phyloP scores from a whole-genome alignment of 495 filamentous ascomycete species.

The Aspergillus cavernicola region DNA sequence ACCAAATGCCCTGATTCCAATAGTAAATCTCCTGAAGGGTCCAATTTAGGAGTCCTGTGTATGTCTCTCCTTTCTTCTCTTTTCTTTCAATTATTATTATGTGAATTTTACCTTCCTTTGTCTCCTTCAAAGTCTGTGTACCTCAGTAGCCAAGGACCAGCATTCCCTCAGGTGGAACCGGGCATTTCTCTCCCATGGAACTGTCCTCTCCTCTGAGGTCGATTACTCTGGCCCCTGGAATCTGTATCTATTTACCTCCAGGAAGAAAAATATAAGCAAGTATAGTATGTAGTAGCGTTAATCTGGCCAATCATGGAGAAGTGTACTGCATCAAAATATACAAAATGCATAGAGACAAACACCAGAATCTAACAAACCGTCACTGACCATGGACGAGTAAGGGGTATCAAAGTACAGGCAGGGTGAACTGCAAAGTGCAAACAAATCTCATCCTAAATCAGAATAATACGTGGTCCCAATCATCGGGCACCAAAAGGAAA shows the following conservation, averaged over 20 bases:
- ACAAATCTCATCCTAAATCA: conserved; percentile 17
- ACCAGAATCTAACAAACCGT: conserved; percentile 1
- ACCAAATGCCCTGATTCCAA: conserved; percentile 1
- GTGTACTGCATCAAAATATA: background rate
- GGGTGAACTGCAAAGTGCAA: conserved; percentile 14
- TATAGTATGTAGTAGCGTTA: too few relatives aligned
- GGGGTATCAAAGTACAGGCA: conserved; percentile 28
- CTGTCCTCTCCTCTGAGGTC: too few relatives aligned
- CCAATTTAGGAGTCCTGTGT: background rate
- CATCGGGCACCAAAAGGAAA: conserved; percentile 5
- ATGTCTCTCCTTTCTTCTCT: background rate
- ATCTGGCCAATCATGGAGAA: background rate
- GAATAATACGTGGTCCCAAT: conserved; percentile 23
- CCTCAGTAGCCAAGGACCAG: background rate
- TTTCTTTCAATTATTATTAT: background rate
- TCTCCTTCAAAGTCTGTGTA: background rate
- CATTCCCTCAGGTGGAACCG: background rate
- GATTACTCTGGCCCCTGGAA: too few relatives aligned
- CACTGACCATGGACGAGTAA: conserved; percentile 15
- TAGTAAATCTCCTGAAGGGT: background rate
- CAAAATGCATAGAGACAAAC: conserved; percentile 1
- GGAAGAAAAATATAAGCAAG: background rate
- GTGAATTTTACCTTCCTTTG: background rate
- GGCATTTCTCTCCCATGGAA: conserved; percentile 3
- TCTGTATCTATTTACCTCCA: too few relatives aligned